Base-by-base conservation (phyloP, 257 asterid species). In the Gentiana straminea region DNA sequence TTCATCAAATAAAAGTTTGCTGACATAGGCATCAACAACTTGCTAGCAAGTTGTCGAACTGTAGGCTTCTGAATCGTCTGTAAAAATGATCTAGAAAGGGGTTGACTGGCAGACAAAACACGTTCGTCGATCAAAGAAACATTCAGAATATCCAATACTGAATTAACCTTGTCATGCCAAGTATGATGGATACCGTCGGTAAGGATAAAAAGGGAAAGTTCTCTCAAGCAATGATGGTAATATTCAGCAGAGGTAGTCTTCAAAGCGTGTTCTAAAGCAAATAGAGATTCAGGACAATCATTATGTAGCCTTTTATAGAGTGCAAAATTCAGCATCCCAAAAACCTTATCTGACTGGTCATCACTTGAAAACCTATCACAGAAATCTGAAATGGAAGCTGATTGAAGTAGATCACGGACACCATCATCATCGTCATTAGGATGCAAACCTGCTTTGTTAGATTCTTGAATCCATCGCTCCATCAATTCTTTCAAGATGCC, bases 281-380 rank as follows among this genome's bases (percentile, higher is more conserved):
- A 11, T 11, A 13, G 75, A 62, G 80, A 71, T 65, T 63, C 72
- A 13, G 49, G 2, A 2, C 51, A 44, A 57, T 77, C 76, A 46
- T 68, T 61, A 50, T 68, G 78, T 63, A 77, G 48, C 32, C 71
- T 45, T 54, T 68, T 74, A 63, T 65, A 60, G 13, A 77, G 66
- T 52, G 83, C 71, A n/a, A 64, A 64, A 54, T 77, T 77, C 51
- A 77, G 70, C 48, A 77, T 67, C 41, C 75, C 79, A 43, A 74
- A 77, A 51, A 74, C 65, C 35, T n/a, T 8, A 54, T 77, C 83
- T 7, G 33, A 52, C 49, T 65, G 57, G 67, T 44, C 50, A 51
- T 47, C 57, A 64, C 35, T 33, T 38, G 69, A 70, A 64, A 70
- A 61, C 61, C 69, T 57, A 39, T 56, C 62, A 61, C 53, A 58